Evolutionary conservation across 2,329 filamentous ascomycete species (phyloP), one percentile per base, ranked within the genome.

Genomic region (Pleurostoma richardsiae): DNA sequence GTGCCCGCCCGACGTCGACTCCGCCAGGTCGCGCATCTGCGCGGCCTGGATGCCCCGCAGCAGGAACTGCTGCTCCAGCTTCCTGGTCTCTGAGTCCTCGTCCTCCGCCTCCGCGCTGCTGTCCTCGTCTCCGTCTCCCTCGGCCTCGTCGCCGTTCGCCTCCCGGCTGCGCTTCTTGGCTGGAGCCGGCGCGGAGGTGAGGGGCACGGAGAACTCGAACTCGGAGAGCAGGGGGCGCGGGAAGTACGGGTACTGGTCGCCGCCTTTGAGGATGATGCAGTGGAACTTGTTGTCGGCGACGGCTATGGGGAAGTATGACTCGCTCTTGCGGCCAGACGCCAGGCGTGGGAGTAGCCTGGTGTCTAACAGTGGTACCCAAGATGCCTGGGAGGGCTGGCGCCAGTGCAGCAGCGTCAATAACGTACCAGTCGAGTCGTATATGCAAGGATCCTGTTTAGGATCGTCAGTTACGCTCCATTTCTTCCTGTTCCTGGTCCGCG

Each of bases 251-350:
- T 96, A 89, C 60, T 86, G 81, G 62, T 99, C 94, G 33, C 87
- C 88, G 52, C 94, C 94, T 70, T 99, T 99, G 61, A 99, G 83
- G 58, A 99, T 97, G 68, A 99, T 96, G 71, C 95, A 99, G 74
- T 97, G 92, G 67, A 99, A 99, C 60, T 87, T 92, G 59, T 87
- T 79, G 57, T 91, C 83, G 3, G 92, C 90, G 1, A 97, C 91
- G 1, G 94, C 94, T 30, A 99, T 89, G 1, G 94, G 94, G 80
- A 91, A 99, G 72, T 99, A 99, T 0, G 77, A 81, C 68, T 99
- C 94, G 53, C 86, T 80, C 66, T 96, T 96, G 48, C 85, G 84
- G 29, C 94, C 94, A 3, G 82, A 84, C 0, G 88, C 86, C 4
- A 96, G 79, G 51, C 94, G 90, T 1, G 88, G 78, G 8, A 99